Percentiles rank a stretch among this genome's conserved stretches.
Evolutionary conservation across 179 eudicot species (phyloP).

Genomic region (Patellifolia procumbens): DNA sequence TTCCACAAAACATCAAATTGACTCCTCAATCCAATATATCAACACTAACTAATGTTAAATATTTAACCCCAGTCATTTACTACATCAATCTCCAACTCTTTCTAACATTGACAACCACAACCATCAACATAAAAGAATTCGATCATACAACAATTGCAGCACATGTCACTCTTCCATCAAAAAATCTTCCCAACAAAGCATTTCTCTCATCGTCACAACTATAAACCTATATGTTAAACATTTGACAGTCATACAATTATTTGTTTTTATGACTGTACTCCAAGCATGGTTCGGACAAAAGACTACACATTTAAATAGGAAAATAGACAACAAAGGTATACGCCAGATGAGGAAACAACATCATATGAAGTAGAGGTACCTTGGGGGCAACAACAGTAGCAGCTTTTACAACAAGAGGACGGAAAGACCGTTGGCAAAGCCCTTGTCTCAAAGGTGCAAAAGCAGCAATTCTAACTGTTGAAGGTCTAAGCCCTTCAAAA

Average conservation of each 20-base stretch:
- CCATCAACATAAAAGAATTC: background rate
- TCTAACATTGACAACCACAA: background rate
- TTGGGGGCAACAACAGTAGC: constrained; percentile 88
- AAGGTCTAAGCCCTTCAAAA: constrained; percentile 64
- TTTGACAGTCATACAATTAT: no score
- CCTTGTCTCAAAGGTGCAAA: constrained; percentile 51
- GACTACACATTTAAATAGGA: no score
- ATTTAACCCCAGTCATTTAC: no score
- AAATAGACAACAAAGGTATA: no score
- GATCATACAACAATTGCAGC: background rate
- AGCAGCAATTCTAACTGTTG: constrained; percentile 38
- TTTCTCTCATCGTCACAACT: no score
- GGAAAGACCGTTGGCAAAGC: constrained; percentile 44
- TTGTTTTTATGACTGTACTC: no score
- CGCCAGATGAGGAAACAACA: background rate
- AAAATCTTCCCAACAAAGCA: no score
- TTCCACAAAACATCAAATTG: background rate
- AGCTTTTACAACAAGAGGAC: constrained; percentile 76
- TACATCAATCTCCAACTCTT: no score
- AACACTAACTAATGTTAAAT: background rate
- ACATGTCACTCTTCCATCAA: no score
- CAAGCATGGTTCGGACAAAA: no score
- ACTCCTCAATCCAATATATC: background rate
- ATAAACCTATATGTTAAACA: no score
- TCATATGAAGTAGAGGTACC: constrained; percentile 38